These are phyloP conservation scores for Phytophthora crassamura DNA, from an alignment of 352 stramenopile species.

Conservation along the genomic window DNA sequence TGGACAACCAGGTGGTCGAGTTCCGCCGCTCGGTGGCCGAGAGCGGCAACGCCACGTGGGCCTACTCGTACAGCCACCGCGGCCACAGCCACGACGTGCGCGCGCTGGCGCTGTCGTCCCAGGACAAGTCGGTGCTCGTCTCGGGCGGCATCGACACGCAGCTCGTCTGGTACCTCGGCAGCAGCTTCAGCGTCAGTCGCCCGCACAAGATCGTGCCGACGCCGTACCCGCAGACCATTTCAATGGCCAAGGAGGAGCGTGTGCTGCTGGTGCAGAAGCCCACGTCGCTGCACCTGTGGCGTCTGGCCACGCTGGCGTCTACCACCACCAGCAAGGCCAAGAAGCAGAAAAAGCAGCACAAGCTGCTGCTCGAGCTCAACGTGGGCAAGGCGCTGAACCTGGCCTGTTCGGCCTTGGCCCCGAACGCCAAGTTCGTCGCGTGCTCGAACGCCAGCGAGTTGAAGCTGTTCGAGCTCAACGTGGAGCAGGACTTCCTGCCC, in stretches of 20 bases:
- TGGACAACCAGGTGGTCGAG: slow-evolving; percentile 94
- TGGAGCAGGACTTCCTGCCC: slow-evolving; percentile 49
- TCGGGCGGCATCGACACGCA: slow-evolving; percentile 95
- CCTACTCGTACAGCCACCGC: slow-evolving; percentile 89
- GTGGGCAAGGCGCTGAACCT: slow-evolving; percentile 84
- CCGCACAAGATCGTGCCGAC: slow-evolving; percentile 92
- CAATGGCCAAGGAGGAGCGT: slow-evolving; percentile 69
- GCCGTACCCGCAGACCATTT: slow-evolving; percentile 75
- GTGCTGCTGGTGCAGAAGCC: slow-evolving; percentile 80
- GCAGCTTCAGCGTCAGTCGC: slow-evolving; percentile 84
- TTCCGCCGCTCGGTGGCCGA: slow-evolving; percentile 61
- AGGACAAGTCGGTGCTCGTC: slow-evolving; percentile 72
- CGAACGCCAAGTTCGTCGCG: slow-evolving; percentile 87
- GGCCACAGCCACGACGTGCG: slow-evolving; percentile 92
- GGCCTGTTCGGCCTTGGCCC: slow-evolving; percentile 81
- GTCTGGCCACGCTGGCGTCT: slow-evolving; percentile 44
- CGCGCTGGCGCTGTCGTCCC: slow-evolving; percentile 76
- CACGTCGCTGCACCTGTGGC: slow-evolving; percentile 79
- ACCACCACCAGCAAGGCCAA: slow-evolving; percentile 36
- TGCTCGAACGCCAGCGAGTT: slow-evolving; percentile 86
- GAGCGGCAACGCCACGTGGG: slow-evolving; percentile 60
- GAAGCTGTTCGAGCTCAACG: slow-evolving; percentile 89
- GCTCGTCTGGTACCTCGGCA: slow-evolving; percentile 90
- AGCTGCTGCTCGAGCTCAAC: slow-evolving; percentile 83
- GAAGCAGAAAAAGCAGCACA: slow-evolving; percentile 55